These are phyloP conservation scores for Alopecurus myosuroides DNA, from an alignment of 176 grass and related monocot species.

Conservation along the genomic window DNA sequence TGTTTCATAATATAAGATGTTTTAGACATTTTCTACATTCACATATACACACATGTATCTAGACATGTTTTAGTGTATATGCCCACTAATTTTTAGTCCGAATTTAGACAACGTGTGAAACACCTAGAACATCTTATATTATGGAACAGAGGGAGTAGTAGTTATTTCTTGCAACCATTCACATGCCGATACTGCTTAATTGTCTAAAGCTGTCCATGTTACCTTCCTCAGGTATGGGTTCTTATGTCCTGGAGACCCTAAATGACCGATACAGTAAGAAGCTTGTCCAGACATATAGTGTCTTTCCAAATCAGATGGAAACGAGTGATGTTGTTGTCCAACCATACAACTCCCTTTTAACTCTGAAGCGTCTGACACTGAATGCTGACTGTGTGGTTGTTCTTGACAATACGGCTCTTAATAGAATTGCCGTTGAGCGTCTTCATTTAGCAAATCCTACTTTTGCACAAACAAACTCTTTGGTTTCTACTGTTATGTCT, in stretches of 20 bases:
- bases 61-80: no score
- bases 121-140: no score
- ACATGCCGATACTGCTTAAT: not conserved
- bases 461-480: slow-evolving; percentile 95
- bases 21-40: no score
- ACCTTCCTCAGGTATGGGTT: slow-evolving; percentile 76
- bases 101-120: no score
- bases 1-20: no score
- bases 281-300: slow-evolving; percentile 97
- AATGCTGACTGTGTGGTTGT: slow-evolving; percentile 99
- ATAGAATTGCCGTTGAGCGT: slow-evolving; percentile 95
- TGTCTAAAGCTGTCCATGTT: slow-evolving; percentile 8
- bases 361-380: slow-evolving; percentile 80
- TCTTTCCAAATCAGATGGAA: slow-evolving; percentile 98
- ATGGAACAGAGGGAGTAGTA: no score
- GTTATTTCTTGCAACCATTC: not conserved
- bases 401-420: slow-evolving; percentile 96
- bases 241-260: slow-evolving; percentile 93
- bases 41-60: no score
- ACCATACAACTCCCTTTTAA: slow-evolving; percentile 95
- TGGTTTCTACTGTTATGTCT: slow-evolving; percentile 99
- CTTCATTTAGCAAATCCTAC: slow-evolving; percentile 95
- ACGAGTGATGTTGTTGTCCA: slow-evolving; percentile 99
- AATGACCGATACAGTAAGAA: slow-evolving; percentile 99
- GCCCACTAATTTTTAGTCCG: no score